Evolutionary conservation across 202 grass and related monocot species (phyloP).

Genomic region (Saccharum hybrid): DNA sequence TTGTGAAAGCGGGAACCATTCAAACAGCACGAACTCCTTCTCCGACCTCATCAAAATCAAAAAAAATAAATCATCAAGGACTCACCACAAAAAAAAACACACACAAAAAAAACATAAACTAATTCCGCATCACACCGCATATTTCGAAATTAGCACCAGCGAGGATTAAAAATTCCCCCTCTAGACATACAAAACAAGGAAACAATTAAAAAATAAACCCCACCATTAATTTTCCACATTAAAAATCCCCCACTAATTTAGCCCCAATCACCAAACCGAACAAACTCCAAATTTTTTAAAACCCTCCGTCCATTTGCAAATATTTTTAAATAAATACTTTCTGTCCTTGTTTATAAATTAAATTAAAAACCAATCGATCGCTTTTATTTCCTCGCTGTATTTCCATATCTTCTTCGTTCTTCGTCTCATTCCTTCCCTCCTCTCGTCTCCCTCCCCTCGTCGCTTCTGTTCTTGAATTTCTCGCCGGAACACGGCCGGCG

Average conservation of each 20-base stretch:
- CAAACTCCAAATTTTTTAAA: conserved; percentile 31
- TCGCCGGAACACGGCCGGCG: conserved; percentile 37
- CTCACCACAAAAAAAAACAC: conserved; percentile 18
- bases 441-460: not conserved
- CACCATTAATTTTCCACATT: conserved; percentile 54
- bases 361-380: conserved; percentile 32
- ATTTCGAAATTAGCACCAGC: conserved; percentile 78
- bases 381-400: conserved; percentile 55
- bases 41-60: not conserved
- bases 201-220: conserved; percentile 54
- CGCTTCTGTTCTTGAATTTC: conserved; percentile 45
- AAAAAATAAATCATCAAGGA: conserved; percentile 25
- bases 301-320: conserved; percentile 46
- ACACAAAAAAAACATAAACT: conserved; percentile 53
- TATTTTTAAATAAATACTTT: conserved; percentile 27
- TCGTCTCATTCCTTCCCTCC: not conserved
- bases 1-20: conserved; percentile 26
- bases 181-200: conserved; percentile 48
- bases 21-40: not conserved
- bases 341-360: conserved; percentile 48
- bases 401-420: conserved; percentile 17
- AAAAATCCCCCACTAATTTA: conserved; percentile 54
- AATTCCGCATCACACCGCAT: conserved; percentile 71
- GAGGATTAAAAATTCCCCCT: conserved; percentile 44
- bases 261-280: conserved; percentile 59